phyloP scores from a whole-genome alignment of 2,329 filamentous ascomycete species.

The Rutstroemia sp. region DNA sequence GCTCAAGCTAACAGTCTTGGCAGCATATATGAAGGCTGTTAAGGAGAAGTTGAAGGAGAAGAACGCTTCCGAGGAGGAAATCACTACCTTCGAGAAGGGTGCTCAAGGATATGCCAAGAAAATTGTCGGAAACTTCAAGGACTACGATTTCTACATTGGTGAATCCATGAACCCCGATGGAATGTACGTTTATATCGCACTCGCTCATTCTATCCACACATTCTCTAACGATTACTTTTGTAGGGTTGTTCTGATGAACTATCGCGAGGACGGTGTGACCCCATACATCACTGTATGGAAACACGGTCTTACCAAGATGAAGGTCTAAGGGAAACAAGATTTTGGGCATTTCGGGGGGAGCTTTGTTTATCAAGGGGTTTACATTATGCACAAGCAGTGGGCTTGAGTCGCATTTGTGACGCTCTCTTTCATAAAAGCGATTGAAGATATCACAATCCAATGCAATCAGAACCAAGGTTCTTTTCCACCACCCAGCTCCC shows the following conservation, averaged over 20 bases:
- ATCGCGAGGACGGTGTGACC: constrained; percentile 91
- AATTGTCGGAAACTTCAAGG: constrained; percentile 79
- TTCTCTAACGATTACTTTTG: not conserved
- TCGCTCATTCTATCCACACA: not conserved
- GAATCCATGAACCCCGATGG: constrained; percentile 88
- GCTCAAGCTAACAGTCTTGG: not conserved
- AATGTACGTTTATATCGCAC: constrained; percentile 57
- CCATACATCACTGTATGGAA: constrained; percentile 92
- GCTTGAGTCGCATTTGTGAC: not conserved
- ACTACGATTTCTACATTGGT: constrained; percentile 92
- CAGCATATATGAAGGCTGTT: constrained; percentile 88
- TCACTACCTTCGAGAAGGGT: constrained; percentile 74
- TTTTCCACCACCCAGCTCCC: no score
- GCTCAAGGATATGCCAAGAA: constrained; percentile 71
- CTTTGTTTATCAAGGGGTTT: not conserved
- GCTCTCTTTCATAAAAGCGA: not conserved
- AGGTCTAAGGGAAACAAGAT: constrained; percentile 64
- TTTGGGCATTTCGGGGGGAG: not conserved
- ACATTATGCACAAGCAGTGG: not conserved
- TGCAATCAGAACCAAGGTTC: not conserved
- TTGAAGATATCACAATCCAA: not conserved
- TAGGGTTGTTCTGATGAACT: constrained; percentile 89
- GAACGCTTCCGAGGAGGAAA: constrained; percentile 53
- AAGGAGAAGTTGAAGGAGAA: constrained; percentile 62
- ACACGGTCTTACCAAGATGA: constrained; percentile 80